Conservation (phyloP, 441 rosid genomes). For the Erodium moschatum region DNA sequence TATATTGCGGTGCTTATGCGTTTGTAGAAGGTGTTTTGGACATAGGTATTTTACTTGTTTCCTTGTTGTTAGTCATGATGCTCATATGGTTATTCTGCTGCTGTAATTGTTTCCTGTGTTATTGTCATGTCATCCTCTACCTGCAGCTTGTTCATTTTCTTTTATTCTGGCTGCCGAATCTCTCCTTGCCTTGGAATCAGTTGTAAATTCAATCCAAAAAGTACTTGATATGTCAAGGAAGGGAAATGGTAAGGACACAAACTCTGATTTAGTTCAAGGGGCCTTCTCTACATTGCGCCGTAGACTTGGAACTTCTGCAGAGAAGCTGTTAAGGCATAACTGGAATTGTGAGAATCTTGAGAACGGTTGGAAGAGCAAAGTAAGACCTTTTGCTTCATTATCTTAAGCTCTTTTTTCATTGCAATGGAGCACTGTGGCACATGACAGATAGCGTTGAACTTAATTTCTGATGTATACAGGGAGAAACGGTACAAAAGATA, state of each 20-base stretch:
- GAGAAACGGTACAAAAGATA: constrained; percentile 57
- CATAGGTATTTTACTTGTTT: constrained; percentile 34
- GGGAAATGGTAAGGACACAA: constrained; percentile 26
- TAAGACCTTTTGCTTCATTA: constrained; percentile 27
- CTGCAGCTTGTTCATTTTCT: constrained; percentile 73
- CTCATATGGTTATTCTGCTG: constrained; percentile 8
- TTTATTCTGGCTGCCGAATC: constrained; percentile 57
- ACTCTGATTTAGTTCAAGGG: constrained; percentile 24
- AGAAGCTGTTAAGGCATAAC: constrained; percentile 48
- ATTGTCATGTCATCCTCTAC: constrained; percentile 20
- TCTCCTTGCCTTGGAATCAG: constrained; percentile 56
- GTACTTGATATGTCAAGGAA: constrained; percentile 30
- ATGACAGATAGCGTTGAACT: constrained; percentile 9
- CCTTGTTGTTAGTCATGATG: constrained; percentile 5
- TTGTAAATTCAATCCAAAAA: constrained; percentile 37
- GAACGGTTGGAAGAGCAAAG: constrained; percentile 69
- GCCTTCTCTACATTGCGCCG: constrained; percentile 33
- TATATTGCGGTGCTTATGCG: constrained; percentile 50
- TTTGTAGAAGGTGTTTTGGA: constrained; percentile 54
- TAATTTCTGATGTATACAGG: constrained; percentile 37
- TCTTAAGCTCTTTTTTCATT: constrained; percentile 10
- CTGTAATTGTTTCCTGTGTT: constrained; percentile 5
- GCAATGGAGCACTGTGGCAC: background rate
- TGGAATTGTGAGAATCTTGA: constrained; percentile 52
- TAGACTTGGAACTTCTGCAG: constrained; percentile 59